Evolutionary conservation across 495 filamentous ascomycete species (phyloP).

Genomic region (Jackrogersella multiformis): DNA sequence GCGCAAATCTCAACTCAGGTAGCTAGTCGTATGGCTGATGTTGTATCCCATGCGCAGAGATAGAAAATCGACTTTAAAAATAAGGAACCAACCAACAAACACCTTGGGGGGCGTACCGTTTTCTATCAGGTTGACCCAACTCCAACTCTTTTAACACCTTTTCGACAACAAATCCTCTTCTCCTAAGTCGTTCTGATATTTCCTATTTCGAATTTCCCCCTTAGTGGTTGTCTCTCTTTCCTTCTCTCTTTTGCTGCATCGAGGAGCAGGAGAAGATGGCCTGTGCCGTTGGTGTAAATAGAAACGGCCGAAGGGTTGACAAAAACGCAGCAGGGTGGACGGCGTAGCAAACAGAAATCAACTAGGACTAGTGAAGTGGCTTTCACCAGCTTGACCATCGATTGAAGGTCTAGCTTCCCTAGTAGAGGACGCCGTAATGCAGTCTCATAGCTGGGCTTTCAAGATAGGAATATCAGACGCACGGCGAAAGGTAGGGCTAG

Average conservation of each 20-base stretch:
- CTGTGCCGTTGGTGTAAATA: constrained; percentile 42
- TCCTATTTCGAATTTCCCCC: constrained; percentile 16
- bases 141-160: constrained; percentile 11
- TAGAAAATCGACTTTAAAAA: constrained; percentile 27
- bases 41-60: constrained; percentile 40
- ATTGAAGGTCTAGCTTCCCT: constrained; percentile 37
- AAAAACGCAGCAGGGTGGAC: constrained; percentile 32
- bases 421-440: constrained; percentile 43
- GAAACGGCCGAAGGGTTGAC: constrained; percentile 42
- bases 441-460: constrained; percentile 46
- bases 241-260: constrained; percentile 33
- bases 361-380: constrained; percentile 26
- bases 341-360: constrained; percentile 42
- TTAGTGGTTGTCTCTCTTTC: constrained; percentile 27
- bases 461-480: constrained; percentile 46
- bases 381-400: constrained; percentile 38
- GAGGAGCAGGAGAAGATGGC: constrained; percentile 31
- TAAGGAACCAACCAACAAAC: constrained; percentile 36
- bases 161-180: constrained; percentile 16
- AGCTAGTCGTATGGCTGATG: constrained; percentile 34
- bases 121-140: constrained; percentile 29
- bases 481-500: constrained; percentile 46
- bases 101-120: constrained; percentile 35
- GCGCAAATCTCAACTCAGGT: constrained; percentile 33
- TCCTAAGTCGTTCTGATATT: constrained; percentile 22